A percentile compares a stretch with the other conserved stretches of the same genome.
Evolutionary conservation across 1,284 basidiomycete genomes (phyloP).

Genomic region (Volvariella surrecta): DNA sequence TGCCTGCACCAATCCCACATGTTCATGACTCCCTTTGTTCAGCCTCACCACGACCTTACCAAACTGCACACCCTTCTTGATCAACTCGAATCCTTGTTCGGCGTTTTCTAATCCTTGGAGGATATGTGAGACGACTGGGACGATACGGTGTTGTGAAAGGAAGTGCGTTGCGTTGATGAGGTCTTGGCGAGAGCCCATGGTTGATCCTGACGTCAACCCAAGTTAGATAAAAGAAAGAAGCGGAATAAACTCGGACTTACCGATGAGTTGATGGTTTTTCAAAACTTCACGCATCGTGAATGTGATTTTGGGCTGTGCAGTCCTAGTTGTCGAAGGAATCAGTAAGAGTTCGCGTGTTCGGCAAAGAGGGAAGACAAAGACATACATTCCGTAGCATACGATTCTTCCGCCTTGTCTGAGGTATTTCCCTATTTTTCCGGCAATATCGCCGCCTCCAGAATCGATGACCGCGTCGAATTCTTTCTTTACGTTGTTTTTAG

Average conservation of each 20-base stretch:
- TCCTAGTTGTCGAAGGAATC: too few species aligned
- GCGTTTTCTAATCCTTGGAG: constrained; percentile 61
- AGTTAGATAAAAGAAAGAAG: constrained; percentile 4
- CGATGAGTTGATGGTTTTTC: constrained; percentile 67
- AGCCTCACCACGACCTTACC: constrained; percentile 65
- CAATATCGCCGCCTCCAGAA: constrained; percentile 73
- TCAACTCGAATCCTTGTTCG: constrained; percentile 63
- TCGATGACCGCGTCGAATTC: constrained; percentile 66
- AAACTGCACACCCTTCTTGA: constrained; percentile 58
- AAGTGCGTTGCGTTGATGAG: constrained; percentile 67
- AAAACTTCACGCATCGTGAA: constrained; percentile 81
- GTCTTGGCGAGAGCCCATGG: constrained; percentile 81
- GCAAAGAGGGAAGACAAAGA: constrained; percentile 5
- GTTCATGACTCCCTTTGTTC: too few species aligned
- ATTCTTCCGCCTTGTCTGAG: constrained; percentile 67
- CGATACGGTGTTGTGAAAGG: constrained; percentile 56
- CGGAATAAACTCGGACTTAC: constrained; percentile 27
- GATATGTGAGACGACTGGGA: constrained; percentile 69
- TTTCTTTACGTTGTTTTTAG: constrained; percentile 10
- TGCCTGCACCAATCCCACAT: too few species aligned
- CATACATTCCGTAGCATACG: constrained; percentile 74
- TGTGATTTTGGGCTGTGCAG: constrained; percentile 49
- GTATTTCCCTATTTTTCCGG: constrained; percentile 44
- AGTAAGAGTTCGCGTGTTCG: constrained; percentile 5
- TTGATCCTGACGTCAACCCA: constrained; percentile 44